phyloP scores from a whole-genome alignment of 2,329 filamentous ascomycete species.

The Fusarium zealandicum region DNA sequence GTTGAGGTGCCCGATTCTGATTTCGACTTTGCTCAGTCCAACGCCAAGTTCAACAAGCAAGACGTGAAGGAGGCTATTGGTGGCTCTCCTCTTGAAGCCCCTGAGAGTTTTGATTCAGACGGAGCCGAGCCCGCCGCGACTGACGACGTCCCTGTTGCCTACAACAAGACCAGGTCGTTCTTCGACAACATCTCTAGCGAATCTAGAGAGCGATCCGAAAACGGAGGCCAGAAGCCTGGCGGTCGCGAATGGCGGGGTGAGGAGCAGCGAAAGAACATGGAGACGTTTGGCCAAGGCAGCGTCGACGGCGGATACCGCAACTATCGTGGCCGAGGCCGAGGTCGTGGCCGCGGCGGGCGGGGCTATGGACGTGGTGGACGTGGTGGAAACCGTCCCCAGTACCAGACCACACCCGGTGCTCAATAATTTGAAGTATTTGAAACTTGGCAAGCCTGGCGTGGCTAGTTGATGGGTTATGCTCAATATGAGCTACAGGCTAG shows the following conservation, averaged over 20 bases:
- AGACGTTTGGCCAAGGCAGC: conserved; percentile 96
- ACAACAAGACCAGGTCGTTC: conserved; percentile 90
- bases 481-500: conserved; percentile 4
- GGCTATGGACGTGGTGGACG: conserved; percentile 52
- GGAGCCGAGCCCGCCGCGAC: conserved; percentile 51
- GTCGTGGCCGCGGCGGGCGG: conserved; percentile 64
- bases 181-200: conserved; percentile 99
- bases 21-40: conserved; percentile 80
- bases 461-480: conserved; percentile 5
- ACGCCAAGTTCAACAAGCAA: conserved; percentile 58
- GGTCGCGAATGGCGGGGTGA: conserved; percentile 90
- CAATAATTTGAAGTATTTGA: conserved; percentile 34
- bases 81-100: conserved; percentile 70
- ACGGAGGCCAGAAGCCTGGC: conserved; percentile 70
- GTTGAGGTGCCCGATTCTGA: conserved; percentile 90
- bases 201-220: conserved; percentile 84
- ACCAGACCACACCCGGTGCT: conserved; percentile 40
- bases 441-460: neutral
- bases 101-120: conserved; percentile 50
- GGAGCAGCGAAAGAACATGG: conserved; percentile 94
- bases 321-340: conserved; percentile 81
- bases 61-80: conserved; percentile 84
- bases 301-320: conserved; percentile 83
- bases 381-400: conserved; percentile 47
- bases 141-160: conserved; percentile 61